phyloP scores from a whole-genome alignment of 345 rosid species.

The Citrus unshiu region DNA sequence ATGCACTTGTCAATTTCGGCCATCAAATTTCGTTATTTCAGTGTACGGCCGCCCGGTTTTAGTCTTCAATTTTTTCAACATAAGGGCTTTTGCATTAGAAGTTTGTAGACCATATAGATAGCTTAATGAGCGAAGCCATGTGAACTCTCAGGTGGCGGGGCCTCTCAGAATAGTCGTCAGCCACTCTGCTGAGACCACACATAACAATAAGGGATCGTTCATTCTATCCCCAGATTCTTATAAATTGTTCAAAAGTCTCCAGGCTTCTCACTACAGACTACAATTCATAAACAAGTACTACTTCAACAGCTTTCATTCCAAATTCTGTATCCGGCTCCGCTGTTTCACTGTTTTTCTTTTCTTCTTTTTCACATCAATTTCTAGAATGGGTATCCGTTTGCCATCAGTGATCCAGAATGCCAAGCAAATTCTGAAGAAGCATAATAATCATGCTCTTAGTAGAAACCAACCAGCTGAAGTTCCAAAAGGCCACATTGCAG shows the following conservation, averaged over 20 bases:
- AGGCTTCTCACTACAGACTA: too few species aligned
- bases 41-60: neutral
- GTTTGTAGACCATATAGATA: neutral
- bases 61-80: neutral
- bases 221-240: too few species aligned
- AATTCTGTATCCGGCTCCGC: too few species aligned
- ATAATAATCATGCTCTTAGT: neutral
- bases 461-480: slow-evolving; percentile 21
- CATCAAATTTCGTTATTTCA: neutral
- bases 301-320: too few species aligned
- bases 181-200: neutral
- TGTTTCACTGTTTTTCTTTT: too few species aligned
- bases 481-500: slow-evolving; percentile 44
- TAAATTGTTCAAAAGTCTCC: too few species aligned
- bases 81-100: neutral
- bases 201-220: too few species aligned
- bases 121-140: slow-evolving; percentile 16
- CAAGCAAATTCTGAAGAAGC: slow-evolving; percentile 26
- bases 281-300: too few species aligned
- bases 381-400: slow-evolving; percentile 29
- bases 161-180: neutral
- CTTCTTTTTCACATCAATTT: neutral
- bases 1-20: too few species aligned
- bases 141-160: slow-evolving; percentile 2
- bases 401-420: slow-evolving; percentile 21